Conservation (phyloP, 805 yeast genomes). For the Pichia pseudocactophila region DNA sequence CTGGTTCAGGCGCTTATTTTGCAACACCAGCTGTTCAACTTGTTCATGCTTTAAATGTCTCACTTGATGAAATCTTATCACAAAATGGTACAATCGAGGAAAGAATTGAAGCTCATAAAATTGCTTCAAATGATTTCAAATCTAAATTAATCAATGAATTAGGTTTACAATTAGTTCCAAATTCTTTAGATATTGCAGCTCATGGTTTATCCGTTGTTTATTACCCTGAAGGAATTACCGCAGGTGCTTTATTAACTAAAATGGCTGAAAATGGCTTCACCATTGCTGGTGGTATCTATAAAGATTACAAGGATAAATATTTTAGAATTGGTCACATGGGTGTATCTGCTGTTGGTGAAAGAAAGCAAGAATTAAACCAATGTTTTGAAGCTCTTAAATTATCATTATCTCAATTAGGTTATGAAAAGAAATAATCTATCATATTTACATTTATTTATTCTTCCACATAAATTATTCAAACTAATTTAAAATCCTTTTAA, state of each 20-base stretch:
- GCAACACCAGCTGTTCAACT: constrained; percentile 96
- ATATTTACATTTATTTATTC: not conserved
- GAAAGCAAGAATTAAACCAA: constrained; percentile 44
- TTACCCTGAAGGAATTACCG: constrained; percentile 66
- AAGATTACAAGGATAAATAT: constrained; percentile 68
- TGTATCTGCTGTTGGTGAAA: constrained; percentile 51
- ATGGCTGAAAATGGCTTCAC: constrained; percentile 60
- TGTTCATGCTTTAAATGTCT: constrained; percentile 68
- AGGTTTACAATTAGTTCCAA: constrained; percentile 60
- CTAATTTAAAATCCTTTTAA: not conserved
- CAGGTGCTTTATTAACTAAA: constrained; percentile 52
- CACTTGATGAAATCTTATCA: constrained; percentile 59
- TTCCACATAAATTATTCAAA: not conserved
- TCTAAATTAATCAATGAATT: constrained; percentile 36
- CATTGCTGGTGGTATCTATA: constrained; percentile 86
- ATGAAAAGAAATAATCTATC: constrained; percentile 6
- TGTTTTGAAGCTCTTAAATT: constrained; percentile 40
- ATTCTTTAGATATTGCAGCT: constrained; percentile 59
- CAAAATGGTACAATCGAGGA: constrained; percentile 35
- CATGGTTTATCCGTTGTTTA: constrained; percentile 82
- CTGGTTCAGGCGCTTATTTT: constrained; percentile 72
- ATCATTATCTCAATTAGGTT: constrained; percentile 33
- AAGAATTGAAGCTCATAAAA: constrained; percentile 55
- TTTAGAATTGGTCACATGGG: constrained; percentile 98
- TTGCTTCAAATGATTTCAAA: constrained; percentile 61